Base-by-base conservation (phyloP, 208 protist genomes). In the Novymonas esmeraldas region DNA sequence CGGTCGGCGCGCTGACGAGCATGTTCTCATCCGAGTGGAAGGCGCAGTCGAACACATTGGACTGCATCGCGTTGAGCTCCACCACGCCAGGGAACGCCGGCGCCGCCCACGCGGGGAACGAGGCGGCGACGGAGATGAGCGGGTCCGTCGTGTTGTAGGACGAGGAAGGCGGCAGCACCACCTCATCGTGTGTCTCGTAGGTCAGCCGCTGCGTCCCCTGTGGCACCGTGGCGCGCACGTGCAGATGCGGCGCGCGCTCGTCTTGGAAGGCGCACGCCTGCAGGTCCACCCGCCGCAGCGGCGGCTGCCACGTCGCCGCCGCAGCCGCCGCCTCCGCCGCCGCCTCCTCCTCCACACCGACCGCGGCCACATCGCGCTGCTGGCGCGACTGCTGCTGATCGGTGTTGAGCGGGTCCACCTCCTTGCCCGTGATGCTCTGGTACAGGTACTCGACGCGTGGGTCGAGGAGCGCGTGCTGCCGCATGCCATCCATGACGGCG, bases 1-100 rank as follows among this genome's bases (percentile, higher is more conserved):
- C 99, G 24, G 99, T 99, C n/a, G 98, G 98, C 6, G 97, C 96
- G 69, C 98, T 99, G 6, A 99, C 69, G 29, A 99, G 90, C 76
- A 99, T 90, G 82, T 99, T 99, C 49, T 99, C 95, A 54, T 95
- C 83, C 4, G 76, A 84, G 14, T 89, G 38, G 67, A 99, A 98
- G 42, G 98, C 96, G 22, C 82, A 84, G 20, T 90, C 64, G 79
- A 96, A 99, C n/a, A 99, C 85, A 18, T 81, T 84, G 7, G 85
- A 96, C 84, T 99, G 99, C 64, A 99, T 95, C 26, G 92, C 78
- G 82, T 99, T 99, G 2, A 99, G 93, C 44, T 79, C 51, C 28
- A 44, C 70, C 29, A 96, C 72, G 28, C 81, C 82, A 0, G 74
- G 69, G 56, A 96, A 96, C 20, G 74, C 85, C 1, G 70, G 24